Base-by-base conservation (phyloP, 192 early-diverging fungal species). In the Phlyctochytrium planicorne region DNA sequence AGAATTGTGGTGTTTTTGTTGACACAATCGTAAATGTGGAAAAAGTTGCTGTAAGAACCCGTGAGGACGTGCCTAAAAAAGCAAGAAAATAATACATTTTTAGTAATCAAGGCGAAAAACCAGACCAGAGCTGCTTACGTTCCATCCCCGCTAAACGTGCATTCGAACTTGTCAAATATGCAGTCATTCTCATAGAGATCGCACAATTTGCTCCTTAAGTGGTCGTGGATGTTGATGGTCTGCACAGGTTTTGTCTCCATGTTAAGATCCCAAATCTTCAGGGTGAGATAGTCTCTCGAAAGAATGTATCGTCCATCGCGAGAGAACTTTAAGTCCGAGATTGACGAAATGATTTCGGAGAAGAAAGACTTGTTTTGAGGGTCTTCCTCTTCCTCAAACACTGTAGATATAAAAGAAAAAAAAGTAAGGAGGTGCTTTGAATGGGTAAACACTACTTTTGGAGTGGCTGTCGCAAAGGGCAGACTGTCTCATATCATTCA, bases 101-200 rank as follows among this genome's bases (percentile, higher is more conserved):
- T 25, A 16, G 6, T 16, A 34, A 32, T 27, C 24, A 24, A n/a
- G 62, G 0, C 0, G 14, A 31, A 59, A 64, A 47, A 74, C 20
- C 66, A 30, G 33, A 14, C 70, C 10, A 63, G 59, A 34, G 27
- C n/a, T 1, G 84, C 91, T 56, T 88, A 95, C 90, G 84, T 83
- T 74, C 94, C 94, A 75, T 96, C 90, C 34, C 94, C 96, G 76
- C 93, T 94, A 68, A 98, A 94, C 35, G 88, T 95, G 83, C 96
- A 98, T 79, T 99, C 97, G 68, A 99, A 99, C 82, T 99, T 99
- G 87, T 99, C 97, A 84, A 99, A 99, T 75, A 99, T 99, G 75
- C 94, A 96, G 78, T 99, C 97, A 81, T 97, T 99, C 72, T 99
- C 97, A 84, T 99, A 99, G 20, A 99, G 79, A 71, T 99, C 97